These are phyloP conservation scores for Chlorencoelia australis DNA, from an alignment of 2,329 filamentous ascomycete species.

Conservation along the genomic window DNA sequence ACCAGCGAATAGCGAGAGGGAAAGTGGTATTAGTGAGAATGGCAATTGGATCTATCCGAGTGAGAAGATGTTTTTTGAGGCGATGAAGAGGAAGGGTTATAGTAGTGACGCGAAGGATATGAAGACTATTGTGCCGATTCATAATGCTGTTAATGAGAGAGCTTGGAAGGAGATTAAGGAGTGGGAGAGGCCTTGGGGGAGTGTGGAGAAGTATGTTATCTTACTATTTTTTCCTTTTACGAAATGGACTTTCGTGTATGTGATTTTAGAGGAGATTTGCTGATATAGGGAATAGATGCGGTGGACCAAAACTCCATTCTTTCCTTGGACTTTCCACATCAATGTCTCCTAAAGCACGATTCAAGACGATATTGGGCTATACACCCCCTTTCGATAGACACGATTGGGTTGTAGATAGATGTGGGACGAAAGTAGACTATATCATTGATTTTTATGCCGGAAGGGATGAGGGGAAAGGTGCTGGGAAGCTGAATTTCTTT, in stretches of 20 bases:
- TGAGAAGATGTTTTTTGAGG: conserved; percentile 96
- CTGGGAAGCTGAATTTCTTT: conserved; percentile 49
- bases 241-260: not conserved
- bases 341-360: conserved; percentile 72
- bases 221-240: conserved; percentile 2
- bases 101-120: conserved; percentile 65
- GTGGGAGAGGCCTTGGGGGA: conserved; percentile 68
- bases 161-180: conserved; percentile 86
- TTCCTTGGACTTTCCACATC: conserved; percentile 64
- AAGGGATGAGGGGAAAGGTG: conserved; percentile 30
- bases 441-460: conserved; percentile 98
- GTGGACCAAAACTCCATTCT: conserved; percentile 70
- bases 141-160: conserved; percentile 96
- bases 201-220: conserved; percentile 44
- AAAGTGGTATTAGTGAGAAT: conserved; percentile 56
- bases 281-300: conserved; percentile 39
- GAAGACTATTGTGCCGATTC: conserved; percentile 87
- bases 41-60: conserved; percentile 98
- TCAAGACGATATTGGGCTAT: conserved; percentile 83
- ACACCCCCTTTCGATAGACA: conserved; percentile 88
- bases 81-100: conserved; percentile 85
- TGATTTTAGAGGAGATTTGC: not conserved
- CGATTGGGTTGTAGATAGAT: conserved; percentile 94
- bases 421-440: conserved; percentile 78
- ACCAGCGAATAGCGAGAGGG: conserved; percentile 66